phyloP scores from a whole-genome alignment of 306 rosid species.

The Lathyrus aphaca region DNA sequence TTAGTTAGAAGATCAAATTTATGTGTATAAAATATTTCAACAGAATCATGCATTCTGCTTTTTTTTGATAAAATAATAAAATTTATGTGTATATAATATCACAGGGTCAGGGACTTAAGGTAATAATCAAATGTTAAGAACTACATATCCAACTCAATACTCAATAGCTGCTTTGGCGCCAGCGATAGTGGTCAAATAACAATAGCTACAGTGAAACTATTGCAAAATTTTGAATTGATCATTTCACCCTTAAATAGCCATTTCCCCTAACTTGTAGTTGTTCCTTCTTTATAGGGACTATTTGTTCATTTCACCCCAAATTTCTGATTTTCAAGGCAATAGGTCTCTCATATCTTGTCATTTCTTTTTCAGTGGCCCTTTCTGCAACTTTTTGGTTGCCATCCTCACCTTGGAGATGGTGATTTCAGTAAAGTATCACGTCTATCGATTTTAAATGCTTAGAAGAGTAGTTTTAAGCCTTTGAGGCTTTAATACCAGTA shows the following conservation, averaged over 20 bases:
- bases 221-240: not conserved
- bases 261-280: not conserved
- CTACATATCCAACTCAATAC: not conserved
- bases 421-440: not conserved
- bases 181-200: not conserved
- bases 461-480: not conserved
- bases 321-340: not conserved
- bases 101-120: too few relatives aligned
- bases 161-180: not conserved
- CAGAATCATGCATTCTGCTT: slow-evolving; percentile 16
- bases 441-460: not conserved
- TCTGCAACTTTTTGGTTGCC: not conserved
- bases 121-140: slow-evolving; percentile 11
- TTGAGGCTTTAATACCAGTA: not conserved
- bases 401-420: slow-evolving; percentile 2
- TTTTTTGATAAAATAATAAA: not conserved
- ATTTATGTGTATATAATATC: too few relatives aligned
- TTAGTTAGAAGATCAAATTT: slow-evolving; percentile 14
- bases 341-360: not conserved
- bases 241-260: not conserved
- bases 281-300: not conserved
- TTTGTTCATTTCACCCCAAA: slow-evolving; percentile 3
- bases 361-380: not conserved
- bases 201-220: not conserved
- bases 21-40: not conserved